Base-by-base conservation (phyloP, 768 basidiomycete species). In the Cyclocybe aegerita region DNA sequence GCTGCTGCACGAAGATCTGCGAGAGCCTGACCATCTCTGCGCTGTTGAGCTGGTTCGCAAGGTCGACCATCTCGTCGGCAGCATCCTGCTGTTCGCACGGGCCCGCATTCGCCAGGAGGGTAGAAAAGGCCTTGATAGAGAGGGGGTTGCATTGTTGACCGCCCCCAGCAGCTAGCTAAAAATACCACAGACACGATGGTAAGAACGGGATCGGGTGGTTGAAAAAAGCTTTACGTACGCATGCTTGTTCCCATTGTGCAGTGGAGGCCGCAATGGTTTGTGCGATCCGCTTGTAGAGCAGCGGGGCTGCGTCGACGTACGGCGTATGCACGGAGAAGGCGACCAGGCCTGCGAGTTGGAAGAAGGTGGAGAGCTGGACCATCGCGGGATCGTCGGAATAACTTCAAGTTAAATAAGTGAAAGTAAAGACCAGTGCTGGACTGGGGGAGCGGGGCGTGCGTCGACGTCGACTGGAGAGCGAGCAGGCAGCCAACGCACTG, bases 71-170 rank as follows among this genome's bases (percentile, higher is more conserved):
- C 11, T 65, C 49, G 53, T 83, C 82, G 17, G 76, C 81, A 14
- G 79, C 69, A 55, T 82, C 60, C 54, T 83, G 82, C 61, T 84
- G 82, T 1, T 73, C 79, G 53, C 81, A 83, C 48, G 73, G 64
- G 23, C 75, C 79, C 0, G 76, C 68, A 4, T 71, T 80, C 32
- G 80, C 80, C n/a, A 87, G 78, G 38, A 88, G 78, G 9, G 82
- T 81, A 35, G 59, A 57, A 58, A 85, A 83, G 0, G 84, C 77
- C 1, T 69, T 70, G 17, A 85, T 72, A 3, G 84, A 77, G 37
- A 80, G 59, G 4, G 77, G 67, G 61, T 83, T 86, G 65, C 86
- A 87, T 56, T 76, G 65, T n/a, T 67, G 46, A 11, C 57, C 81
- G 38, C 85, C 86, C 36, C 79, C 80, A 5, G 83, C 85, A 9